Percentiles rank a stretch among this genome's conserved stretches.
phyloP scores from a whole-genome alignment of 2,329 filamentous ascomycete genomes.

The Aspergillus sojae region DNA sequence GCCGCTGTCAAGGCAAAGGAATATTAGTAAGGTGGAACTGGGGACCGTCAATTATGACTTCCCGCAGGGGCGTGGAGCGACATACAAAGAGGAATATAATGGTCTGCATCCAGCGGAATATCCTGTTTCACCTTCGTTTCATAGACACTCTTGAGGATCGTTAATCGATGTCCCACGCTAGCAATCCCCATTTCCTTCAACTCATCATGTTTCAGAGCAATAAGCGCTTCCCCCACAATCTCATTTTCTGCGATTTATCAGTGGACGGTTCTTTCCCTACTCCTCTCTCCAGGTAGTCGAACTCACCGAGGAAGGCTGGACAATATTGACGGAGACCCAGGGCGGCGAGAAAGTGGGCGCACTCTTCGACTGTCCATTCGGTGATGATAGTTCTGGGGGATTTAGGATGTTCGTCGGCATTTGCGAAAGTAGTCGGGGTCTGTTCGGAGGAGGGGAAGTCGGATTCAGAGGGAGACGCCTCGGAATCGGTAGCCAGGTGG shows the following conservation, averaged over 20 bases:
- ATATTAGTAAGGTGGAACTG: constrained; percentile 14
- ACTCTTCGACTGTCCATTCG: constrained; percentile 76
- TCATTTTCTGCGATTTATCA: constrained; percentile 72
- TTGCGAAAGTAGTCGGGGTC: constrained; percentile 63
- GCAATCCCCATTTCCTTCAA: constrained; percentile 91
- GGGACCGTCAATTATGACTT: constrained; percentile 9
- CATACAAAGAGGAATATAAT: constrained; percentile 91
- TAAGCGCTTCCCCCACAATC: constrained; percentile 87
- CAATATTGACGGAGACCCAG: constrained; percentile 83
- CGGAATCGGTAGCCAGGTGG: constrained; percentile 59
- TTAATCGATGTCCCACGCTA: constrained; percentile 91
- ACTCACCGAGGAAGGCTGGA: constrained; percentile 78
- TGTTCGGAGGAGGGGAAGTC: constrained; percentile 63
- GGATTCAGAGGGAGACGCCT: constrained; percentile 59
- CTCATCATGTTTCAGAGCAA: constrained; percentile 87
- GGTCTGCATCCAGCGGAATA: constrained; percentile 84
- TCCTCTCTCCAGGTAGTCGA: not conserved
- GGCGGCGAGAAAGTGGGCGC: constrained; percentile 81
- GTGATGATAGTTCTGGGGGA: constrained; percentile 60
- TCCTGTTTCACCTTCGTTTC: constrained; percentile 95
- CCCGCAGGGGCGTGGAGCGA: constrained; percentile 19
- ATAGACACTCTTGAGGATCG: constrained; percentile 93
- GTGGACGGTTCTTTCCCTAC: not conserved
- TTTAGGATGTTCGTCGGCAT: constrained; percentile 53
- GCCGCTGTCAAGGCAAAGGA: constrained; percentile 65